Evolutionary conservation across 2,329 filamentous ascomycete genomes (phyloP).

Genomic region (Trichophyton simii): DNA sequence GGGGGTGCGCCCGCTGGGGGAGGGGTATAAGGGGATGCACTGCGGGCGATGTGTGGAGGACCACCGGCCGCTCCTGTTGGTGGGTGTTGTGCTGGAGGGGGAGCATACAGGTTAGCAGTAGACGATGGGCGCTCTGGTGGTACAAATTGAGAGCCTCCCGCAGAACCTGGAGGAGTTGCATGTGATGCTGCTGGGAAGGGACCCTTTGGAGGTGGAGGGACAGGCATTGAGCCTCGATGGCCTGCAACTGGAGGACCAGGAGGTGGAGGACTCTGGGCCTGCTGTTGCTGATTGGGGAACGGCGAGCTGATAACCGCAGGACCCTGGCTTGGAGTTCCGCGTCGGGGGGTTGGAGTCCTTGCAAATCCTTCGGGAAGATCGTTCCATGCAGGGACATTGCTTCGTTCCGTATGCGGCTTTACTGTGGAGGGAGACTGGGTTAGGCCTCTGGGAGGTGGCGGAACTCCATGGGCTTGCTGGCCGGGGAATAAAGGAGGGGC

Average conservation of each 20-base stretch:
- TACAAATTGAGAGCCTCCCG: slow-evolving; percentile 42
- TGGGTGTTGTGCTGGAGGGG: slow-evolving; percentile 36
- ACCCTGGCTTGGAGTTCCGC: slow-evolving; percentile 55
- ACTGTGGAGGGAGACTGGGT: slow-evolving; percentile 52
- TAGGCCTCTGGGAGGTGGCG: slow-evolving; percentile 53
- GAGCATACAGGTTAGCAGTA: slow-evolving; percentile 51
- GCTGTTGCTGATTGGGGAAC: slow-evolving; percentile 53
- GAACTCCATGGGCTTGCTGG: slow-evolving; percentile 31
- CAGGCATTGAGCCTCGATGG: slow-evolving; percentile 35
- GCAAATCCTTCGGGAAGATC: slow-evolving; percentile 75
- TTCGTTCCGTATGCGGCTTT: slow-evolving; percentile 50
- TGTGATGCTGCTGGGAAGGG: slow-evolving; percentile 41
- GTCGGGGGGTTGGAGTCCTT: slow-evolving; percentile 58
- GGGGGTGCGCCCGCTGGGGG: slow-evolving; percentile 59
- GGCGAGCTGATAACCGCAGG: slow-evolving; percentile 57
- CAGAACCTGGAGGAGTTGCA: slow-evolving; percentile 57
- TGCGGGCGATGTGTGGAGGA: slow-evolving; percentile 51
- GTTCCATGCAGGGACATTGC: slow-evolving; percentile 77
- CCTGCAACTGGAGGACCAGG: slow-evolving; percentile 39
- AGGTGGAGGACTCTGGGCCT: slow-evolving; percentile 24
- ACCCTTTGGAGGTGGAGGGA: slow-evolving; percentile 12
- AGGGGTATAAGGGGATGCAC: slow-evolving; percentile 74
- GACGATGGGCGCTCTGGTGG: slow-evolving; percentile 42
- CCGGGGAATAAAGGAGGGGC: slow-evolving; percentile 20
- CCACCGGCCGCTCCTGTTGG: slow-evolving; percentile 21